Conservation (phyloP, 805 yeast species). For the Geotrichum ghanense region DNA sequence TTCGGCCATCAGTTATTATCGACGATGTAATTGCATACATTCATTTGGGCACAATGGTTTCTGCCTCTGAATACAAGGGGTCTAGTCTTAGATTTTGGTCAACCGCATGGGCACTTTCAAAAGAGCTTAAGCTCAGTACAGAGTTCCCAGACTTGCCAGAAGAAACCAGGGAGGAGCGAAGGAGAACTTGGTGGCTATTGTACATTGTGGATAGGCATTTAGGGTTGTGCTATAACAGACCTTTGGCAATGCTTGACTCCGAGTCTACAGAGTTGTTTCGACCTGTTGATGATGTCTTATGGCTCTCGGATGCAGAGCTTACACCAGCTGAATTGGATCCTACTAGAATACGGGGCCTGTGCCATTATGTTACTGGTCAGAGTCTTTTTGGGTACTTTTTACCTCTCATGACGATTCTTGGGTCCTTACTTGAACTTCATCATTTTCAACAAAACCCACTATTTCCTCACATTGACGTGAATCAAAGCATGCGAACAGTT, state of each 20-base stretch:
- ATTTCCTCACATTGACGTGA: slow-evolving; percentile 10
- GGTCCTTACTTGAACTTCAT: slow-evolving; percentile 19
- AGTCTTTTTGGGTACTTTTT: slow-evolving; percentile 32
- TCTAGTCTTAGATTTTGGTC: slow-evolving; percentile 24
- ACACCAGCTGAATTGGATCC: slow-evolving; percentile 24
- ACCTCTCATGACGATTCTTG: slow-evolving; percentile 27
- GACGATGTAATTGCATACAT: slow-evolving; percentile 24
- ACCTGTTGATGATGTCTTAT: slow-evolving; percentile 27
- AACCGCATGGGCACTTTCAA: slow-evolving; percentile 22
- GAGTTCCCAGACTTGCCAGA: slow-evolving; percentile 15
- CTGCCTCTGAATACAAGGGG: slow-evolving; percentile 25
- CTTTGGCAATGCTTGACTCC: slow-evolving; percentile 24
- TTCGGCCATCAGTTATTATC: slow-evolving; percentile 16
- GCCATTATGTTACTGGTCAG: slow-evolving; percentile 20
- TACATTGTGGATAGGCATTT: slow-evolving; percentile 31
- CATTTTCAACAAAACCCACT: slow-evolving; percentile 19
- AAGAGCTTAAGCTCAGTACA: slow-evolving; percentile 22
- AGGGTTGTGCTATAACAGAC: slow-evolving; percentile 28
- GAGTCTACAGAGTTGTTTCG: slow-evolving; percentile 23
- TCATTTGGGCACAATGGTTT: slow-evolving; percentile 22
- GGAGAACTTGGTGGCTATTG: slow-evolving; percentile 33
- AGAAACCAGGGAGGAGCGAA: slow-evolving; percentile 28
- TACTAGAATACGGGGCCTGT: slow-evolving; percentile 18
- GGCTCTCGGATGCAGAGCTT: slow-evolving; percentile 22
- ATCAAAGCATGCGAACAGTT: slow-evolving; percentile 6